A percentile compares a stretch with the other conserved stretches of the same genome.
Evolutionary conservation across 129 eudicot species (phyloP).

Genomic region (Helianthus tuberosus): DNA sequence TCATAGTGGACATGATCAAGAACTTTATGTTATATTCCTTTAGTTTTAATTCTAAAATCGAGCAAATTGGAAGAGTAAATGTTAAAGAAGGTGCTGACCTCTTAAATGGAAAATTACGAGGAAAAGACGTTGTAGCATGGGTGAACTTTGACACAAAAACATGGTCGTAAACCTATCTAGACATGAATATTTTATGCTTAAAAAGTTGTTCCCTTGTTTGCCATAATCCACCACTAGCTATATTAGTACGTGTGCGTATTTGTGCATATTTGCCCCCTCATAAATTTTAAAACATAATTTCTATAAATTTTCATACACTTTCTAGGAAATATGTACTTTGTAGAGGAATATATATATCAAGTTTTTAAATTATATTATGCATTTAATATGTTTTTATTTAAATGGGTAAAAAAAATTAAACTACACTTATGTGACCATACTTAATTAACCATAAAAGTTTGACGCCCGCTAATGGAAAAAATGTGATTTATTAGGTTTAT

Average conservation of each 20-base stretch:
- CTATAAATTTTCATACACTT: no score
- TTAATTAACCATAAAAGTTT: no score
- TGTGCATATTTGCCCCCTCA: background rate
- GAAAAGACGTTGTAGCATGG: background rate
- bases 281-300: no score
- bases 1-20: conserved; percentile 1
- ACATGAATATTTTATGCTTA: background rate
- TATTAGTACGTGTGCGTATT: background rate
- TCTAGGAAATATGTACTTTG: no score
- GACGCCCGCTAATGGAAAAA: no score
- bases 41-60: background rate
- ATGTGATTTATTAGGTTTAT: no score
- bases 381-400: no score
- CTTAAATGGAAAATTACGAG: background rate
- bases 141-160: background rate
- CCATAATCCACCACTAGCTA: background rate
- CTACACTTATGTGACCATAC: no score
- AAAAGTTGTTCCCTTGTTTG: background rate
- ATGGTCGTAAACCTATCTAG: background rate
- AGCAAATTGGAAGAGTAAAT: background rate
- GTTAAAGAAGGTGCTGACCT: background rate
- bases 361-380: no score
- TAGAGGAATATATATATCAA: no score
- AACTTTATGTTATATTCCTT: conserved; percentile 16
- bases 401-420: no score